Percentiles rank a stretch among this genome's conserved stretches.
phyloP scores from a whole-genome alignment of 2,329 filamentous ascomycete genomes.

The Microdochium nivale region DNA sequence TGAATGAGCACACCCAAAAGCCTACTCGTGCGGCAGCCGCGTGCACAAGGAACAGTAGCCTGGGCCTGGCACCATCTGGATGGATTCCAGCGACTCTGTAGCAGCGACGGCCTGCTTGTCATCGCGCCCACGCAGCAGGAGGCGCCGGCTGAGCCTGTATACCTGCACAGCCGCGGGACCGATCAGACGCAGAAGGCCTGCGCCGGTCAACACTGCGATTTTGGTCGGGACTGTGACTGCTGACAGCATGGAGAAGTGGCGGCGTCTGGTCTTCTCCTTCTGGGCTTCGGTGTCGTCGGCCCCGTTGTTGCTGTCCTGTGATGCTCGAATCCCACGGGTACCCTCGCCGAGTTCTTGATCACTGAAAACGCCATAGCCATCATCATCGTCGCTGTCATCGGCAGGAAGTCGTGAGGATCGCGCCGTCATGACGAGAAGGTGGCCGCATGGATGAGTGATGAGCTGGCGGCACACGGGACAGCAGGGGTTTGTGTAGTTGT shows the following conservation, averaged over 20 bases:
- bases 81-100: not conserved
- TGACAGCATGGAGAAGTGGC: not conserved
- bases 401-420: not conserved
- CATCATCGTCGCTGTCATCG: not conserved
- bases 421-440: not conserved
- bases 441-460: not conserved
- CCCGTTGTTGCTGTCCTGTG: not conserved
- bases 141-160: not conserved
- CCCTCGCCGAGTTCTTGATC: not conserved
- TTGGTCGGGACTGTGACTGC: not conserved
- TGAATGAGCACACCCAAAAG: not conserved
- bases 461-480: constrained; percentile 18
- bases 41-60: not conserved
- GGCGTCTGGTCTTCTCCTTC: not conserved
- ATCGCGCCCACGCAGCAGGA: not conserved
- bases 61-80: not conserved
- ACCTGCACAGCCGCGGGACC: not conserved
- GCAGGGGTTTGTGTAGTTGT: constrained; percentile 18
- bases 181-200: not conserved
- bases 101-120: not conserved
- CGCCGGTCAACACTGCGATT: not conserved
- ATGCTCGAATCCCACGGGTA: not conserved
- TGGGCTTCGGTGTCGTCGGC: not conserved
- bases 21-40: not conserved
- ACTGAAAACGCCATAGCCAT: not conserved